A percentile compares a stretch with the other conserved stretches of the same genome.
Conservation (phyloP, 345 rosid genomes). For the Eucalyptus pauciflora region DNA sequence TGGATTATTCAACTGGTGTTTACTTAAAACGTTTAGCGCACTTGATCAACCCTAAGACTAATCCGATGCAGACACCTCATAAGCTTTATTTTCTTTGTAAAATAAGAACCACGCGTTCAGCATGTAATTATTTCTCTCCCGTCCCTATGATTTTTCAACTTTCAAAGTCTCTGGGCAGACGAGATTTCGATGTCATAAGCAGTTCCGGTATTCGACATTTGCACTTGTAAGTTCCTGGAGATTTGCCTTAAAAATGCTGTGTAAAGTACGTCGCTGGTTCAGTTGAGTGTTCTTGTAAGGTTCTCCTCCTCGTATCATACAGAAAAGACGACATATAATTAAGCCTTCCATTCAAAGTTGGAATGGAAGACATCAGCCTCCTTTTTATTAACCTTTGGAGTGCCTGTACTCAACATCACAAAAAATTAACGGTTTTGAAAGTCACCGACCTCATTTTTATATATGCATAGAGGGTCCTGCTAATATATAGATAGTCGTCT, state of each 20-base stretch:
- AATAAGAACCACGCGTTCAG: too few relatives aligned
- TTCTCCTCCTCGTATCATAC: background rate
- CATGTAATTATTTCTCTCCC: too few relatives aligned
- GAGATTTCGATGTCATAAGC: too few relatives aligned
- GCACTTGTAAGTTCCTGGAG: background rate
- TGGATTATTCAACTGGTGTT: too few relatives aligned
- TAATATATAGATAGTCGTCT: too few relatives aligned
- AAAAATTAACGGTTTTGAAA: background rate
- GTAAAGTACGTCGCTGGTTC: background rate
- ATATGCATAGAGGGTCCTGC: background rate
- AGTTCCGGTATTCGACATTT: background rate
- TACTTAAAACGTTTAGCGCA: too few relatives aligned
- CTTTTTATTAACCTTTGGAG: background rate
- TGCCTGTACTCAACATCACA: background rate
- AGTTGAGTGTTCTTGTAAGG: too few relatives aligned
- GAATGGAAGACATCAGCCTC: background rate
- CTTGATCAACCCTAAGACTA: too few relatives aligned
- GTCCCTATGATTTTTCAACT: too few relatives aligned
- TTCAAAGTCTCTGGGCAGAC: background rate
- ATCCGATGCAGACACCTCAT: too few relatives aligned
- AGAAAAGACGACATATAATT: background rate
- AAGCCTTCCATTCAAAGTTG: background rate
- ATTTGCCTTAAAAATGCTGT: background rate
- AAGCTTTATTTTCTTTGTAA: too few relatives aligned
- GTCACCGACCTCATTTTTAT: background rate